Evolutionary conservation across 257 asterid genomes (phyloP).

Genomic region (Apocynum venetum): DNA sequence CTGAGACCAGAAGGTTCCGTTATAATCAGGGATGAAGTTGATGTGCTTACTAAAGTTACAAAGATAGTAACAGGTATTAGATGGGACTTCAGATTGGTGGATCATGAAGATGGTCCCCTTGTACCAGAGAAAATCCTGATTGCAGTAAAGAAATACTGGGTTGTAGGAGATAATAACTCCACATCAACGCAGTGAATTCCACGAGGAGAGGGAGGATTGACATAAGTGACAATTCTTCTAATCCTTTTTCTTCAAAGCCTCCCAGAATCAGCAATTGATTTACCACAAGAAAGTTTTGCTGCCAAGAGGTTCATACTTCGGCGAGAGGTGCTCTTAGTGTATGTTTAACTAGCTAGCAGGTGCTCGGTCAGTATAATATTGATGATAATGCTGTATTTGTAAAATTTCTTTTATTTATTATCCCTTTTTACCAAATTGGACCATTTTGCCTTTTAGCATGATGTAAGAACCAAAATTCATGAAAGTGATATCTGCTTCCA

Average conservation of each 20-base stretch:
- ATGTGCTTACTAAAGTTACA: constrained; percentile 78
- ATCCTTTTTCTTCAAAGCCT: neutral
- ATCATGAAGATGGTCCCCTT: constrained; percentile 95
- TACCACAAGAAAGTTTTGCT: constrained; percentile 23
- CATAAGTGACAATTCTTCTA: constrained; percentile 17
- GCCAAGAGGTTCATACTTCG: constrained; percentile 9
- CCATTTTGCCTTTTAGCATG: neutral
- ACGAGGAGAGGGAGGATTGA: constrained; percentile 13
- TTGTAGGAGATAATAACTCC: constrained; percentile 52
- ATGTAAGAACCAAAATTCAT: neutral
- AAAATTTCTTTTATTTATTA: constrained; percentile 20
- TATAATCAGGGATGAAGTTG: constrained; percentile 82
- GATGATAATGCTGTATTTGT: constrained; percentile 10
- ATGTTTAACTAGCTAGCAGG: constrained; percentile 16
- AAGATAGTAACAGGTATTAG: constrained; percentile 70
- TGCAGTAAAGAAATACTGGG: constrained; percentile 93
- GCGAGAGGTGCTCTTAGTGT: constrained; percentile 8
- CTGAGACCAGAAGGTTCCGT: constrained; percentile 94
- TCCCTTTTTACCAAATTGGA: constrained; percentile 16
- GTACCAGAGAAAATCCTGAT: constrained; percentile 74
- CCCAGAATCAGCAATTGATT: constrained; percentile 16
- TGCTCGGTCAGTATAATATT: constrained; percentile 2
- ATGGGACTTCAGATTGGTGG: constrained; percentile 76
- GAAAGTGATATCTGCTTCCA: neutral
- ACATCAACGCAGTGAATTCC: constrained; percentile 44